A percentile compares a stretch with the other conserved stretches of the same genome.
phyloP scores from a whole-genome alignment of 208 protist genomes.

The Angomonas desouzai region DNA sequence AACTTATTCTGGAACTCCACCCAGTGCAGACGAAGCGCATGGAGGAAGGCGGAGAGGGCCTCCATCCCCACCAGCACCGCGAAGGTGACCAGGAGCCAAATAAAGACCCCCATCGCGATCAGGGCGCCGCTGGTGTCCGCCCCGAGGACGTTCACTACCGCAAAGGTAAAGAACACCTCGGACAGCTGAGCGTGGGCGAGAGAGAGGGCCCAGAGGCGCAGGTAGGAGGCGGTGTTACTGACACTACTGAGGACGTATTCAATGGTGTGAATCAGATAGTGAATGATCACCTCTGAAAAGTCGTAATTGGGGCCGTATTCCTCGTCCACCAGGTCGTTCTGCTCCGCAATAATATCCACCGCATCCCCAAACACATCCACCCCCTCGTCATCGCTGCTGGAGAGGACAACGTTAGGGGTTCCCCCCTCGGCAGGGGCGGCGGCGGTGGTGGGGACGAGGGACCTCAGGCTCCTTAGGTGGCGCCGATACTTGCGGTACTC shows the following conservation, averaged over 20 bases:
- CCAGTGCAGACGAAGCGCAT: slow-evolving; percentile 97
- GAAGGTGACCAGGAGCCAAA: slow-evolving; percentile 94
- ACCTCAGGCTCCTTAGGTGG: not conserved
- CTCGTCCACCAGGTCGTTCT: slow-evolving; percentile 12
- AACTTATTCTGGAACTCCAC: slow-evolving; percentile 98
- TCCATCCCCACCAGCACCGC: slow-evolving; percentile 99
- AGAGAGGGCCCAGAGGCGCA: slow-evolving; percentile 99
- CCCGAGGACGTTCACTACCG: slow-evolving; percentile 41
- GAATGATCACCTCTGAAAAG: slow-evolving; percentile 94
- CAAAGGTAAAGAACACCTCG: slow-evolving; percentile 90
- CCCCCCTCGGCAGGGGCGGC: not conserved
- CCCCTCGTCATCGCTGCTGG: slow-evolving; percentile 6
- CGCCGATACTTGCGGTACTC: slow-evolving; percentile 21
- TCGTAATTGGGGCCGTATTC: slow-evolving; percentile 69
- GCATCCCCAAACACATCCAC: not conserved
- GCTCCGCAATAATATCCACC: slow-evolving; percentile 4
- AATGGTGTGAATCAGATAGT: slow-evolving; percentile 99
- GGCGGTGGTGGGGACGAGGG: not conserved
- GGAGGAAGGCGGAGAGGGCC: slow-evolving; percentile 98
- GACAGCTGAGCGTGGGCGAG: slow-evolving; percentile 98
- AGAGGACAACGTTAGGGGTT: not conserved
- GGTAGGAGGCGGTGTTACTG: slow-evolving; percentile 99
- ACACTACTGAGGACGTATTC: slow-evolving; percentile 98
- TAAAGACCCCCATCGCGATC: slow-evolving; percentile 80
- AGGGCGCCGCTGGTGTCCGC: slow-evolving; percentile 47